Conservation (phyloP, 73 alveolate genomes). For the Paramecium biaurelia region DNA sequence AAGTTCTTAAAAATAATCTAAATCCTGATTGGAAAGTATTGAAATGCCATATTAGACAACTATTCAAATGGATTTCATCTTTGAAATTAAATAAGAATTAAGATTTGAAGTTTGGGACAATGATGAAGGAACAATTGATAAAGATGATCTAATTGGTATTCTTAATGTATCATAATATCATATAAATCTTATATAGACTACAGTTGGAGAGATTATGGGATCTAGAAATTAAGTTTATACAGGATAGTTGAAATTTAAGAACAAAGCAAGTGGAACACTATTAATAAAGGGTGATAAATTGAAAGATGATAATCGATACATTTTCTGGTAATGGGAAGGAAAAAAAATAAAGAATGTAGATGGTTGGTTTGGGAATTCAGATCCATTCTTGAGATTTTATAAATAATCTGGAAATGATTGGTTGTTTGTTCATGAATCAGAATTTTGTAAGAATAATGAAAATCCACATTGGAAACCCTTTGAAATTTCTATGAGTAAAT, state of each 20-base stretch:
- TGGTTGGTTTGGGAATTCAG: slow-evolving; percentile 67
- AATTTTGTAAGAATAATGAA: slow-evolving; percentile 55
- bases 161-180: slow-evolving; percentile 20
- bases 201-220: slow-evolving; percentile 84
- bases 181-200: slow-evolving; percentile 41
- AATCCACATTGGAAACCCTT: slow-evolving; percentile 76
- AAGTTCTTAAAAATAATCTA: slow-evolving; percentile 67
- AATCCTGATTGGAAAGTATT: slow-evolving; percentile 74
- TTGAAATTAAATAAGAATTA: slow-evolving; percentile 78
- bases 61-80: slow-evolving; percentile 74
- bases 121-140: slow-evolving; percentile 53
- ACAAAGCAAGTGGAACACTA: slow-evolving; percentile 68
- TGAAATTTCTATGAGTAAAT: slow-evolving; percentile 59
- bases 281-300: slow-evolving; percentile 70
- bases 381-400: slow-evolving; percentile 59
- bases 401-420: slow-evolving; percentile 14
- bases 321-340: slow-evolving; percentile 48
- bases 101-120: slow-evolving; percentile 74
- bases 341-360: slow-evolving; percentile 48
- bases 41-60: slow-evolving; percentile 6
- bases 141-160: slow-evolving; percentile 70
- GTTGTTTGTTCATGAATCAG: slow-evolving; percentile 49
- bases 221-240: slow-evolving; percentile 61
- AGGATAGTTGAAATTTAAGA: slow-evolving; percentile 60
- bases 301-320: slow-evolving; percentile 58